Conservation (phyloP, 108 stramenopile genomes). For the Cyclostephanos invisitatus region DNA sequence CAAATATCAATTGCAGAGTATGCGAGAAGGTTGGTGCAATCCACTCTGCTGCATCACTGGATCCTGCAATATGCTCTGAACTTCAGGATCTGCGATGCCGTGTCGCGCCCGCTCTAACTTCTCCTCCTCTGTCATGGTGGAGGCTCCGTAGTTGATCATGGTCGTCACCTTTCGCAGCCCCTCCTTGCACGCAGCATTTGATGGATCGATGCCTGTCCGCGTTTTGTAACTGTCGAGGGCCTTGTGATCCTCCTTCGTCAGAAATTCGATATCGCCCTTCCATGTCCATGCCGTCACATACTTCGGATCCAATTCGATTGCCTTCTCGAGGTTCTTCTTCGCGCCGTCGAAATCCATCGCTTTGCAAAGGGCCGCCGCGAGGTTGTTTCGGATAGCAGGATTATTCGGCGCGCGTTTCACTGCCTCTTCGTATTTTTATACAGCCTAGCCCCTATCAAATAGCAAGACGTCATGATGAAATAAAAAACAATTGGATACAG, state of each 20-base stretch:
- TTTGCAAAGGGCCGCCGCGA: conserved; percentile 95
- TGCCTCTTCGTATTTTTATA: conserved; percentile 92
- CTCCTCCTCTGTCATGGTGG: conserved; percentile 85
- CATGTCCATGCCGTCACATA: conserved; percentile 99
- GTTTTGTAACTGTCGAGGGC: conserved; percentile 94
- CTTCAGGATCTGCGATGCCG: conserved; percentile 99
- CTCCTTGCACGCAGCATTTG: conserved; percentile 90
- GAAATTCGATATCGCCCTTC: conserved; percentile 97
- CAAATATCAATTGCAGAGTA: neutral
- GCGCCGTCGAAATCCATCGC: conserved; percentile 97
- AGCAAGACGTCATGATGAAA: neutral
- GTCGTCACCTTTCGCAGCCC: conserved; percentile 84
- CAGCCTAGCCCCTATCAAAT: conserved; percentile 61
- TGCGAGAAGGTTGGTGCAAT: neutral
- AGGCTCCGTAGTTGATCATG: conserved; percentile 77
- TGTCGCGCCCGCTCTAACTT: conserved; percentile 94
- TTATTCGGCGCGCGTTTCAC: conserved; percentile 97
- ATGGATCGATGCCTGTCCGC: conserved; percentile 87
- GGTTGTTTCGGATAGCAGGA: conserved; percentile 97
- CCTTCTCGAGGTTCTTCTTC: conserved; percentile 91
- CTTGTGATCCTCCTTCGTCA: conserved; percentile 98
- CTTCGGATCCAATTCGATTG: conserved; percentile 94
- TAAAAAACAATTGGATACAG: neutral
- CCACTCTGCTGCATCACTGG: conserved; percentile 91
- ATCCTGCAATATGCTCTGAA: conserved; percentile 94